Evolutionary conservation across 306 rosid species (phyloP), one percentile per base, ranked within the genome.

Genomic region (Pyrus communis): DNA sequence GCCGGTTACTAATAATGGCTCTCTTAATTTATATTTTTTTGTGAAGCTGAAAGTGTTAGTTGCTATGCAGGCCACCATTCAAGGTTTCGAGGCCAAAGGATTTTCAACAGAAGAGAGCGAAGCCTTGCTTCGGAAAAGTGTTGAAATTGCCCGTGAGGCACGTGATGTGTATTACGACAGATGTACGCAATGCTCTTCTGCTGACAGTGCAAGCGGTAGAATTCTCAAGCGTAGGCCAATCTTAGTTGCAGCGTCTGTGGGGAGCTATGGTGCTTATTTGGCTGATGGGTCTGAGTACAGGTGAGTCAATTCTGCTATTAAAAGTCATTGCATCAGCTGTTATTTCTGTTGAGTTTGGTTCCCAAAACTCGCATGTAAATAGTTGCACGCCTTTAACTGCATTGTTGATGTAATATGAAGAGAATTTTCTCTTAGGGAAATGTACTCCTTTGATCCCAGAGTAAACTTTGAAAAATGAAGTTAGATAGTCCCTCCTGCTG

Each of bases 191-290:
- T 85, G 82, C 77, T 85, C 86, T 45, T 83, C 84, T 69, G 90
- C 82, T 54, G 88, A 79, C 9, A 4, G 60, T 23, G 85, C 76
- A 33, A 81, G 75, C 75, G 86, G 75, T 64, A 82, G 79, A 81
- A 69, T 74, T 76, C 59, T 82, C 17, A 84, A 64, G 23, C 88
- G 3, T 46, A 72, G 89, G 18, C 93, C 90, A 9, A 89, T 91
- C 82, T 73, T 95, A 27, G 76, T 89, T 75, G 98, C 99, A 6
- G 99, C 99, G 21, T 95, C 99, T 14, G 96, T 95, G 57, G 99
- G 99, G 75, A 95, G 99, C 81, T 95, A 92, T 60, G 99, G 97
- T 0, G 99, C 99, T 45, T 92, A 88, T 85, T 87, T 92, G 84
- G 92, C 97, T 12, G 96, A 84, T 75, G 85, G 85, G 28, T 85